Evolutionary conservation across 2,329 filamentous ascomycete species (phyloP), one percentile per base, ranked within the genome.

Genomic region (Lachnellula subtilissima): DNA sequence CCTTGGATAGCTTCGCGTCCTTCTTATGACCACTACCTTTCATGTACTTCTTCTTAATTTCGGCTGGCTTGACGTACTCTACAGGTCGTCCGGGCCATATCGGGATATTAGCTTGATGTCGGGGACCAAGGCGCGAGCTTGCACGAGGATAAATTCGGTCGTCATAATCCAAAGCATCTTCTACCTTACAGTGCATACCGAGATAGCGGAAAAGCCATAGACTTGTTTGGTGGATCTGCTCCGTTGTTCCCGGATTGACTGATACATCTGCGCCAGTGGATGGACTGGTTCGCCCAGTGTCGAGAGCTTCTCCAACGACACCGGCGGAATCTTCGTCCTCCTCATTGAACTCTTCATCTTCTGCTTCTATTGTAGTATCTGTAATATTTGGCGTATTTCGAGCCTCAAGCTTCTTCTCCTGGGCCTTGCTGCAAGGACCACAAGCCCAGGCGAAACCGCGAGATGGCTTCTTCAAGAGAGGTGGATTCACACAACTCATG

Each of bases 401-500:
- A 57, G 91, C 91, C 76, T 97, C 92, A 28, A 97, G 78, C 72
- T 89, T 95, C 65, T 89, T 86, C 73, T 97, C 94, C 70, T 96
- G 92, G n/a, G 91, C 92, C 67, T 93, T 87, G 72, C 91, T 97
- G 73, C 94, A 99, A 57, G 93, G 88, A 53, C 90, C 94, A 72
- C 94, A 99, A 32, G 94, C 93, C 94, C 94, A 99, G 4, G 91
- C 94, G 74, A 99, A 99, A 40, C 94, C 94, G 72, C 94, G 87
- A 48, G 93, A 96, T 19, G 94, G 94, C 73, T 99, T 99, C 73
- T 97, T 99, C 52, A 91, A 81, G 60, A 99, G 74, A 39, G 92
- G 91, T 42, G 94, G 94, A 59, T 88, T 87, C 55, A 99, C 94
- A 72, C 94, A 99, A 68, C 92, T 90, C 93, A 99, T 97, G 76